Evolutionary conservation across 1,284 basidiomycete genomes (phyloP).

Genomic region (Mrakiaceae sp.): DNA sequence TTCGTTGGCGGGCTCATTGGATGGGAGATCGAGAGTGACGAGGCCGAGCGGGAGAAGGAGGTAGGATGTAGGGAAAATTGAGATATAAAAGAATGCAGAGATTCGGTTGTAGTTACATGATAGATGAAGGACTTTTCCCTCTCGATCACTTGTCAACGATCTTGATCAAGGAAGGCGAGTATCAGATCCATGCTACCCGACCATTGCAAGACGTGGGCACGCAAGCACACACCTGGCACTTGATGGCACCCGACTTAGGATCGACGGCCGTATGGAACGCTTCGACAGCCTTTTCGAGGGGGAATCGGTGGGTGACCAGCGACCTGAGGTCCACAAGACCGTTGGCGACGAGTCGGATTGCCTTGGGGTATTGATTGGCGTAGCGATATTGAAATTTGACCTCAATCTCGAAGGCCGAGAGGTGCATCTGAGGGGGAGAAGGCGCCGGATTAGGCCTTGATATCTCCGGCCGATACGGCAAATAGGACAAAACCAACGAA

Average conservation of each 20-base stretch:
- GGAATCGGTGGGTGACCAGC: constrained; percentile 73
- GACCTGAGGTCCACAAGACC: constrained; percentile 78
- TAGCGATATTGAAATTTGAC: constrained; percentile 42
- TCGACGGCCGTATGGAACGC: constrained; percentile 53
- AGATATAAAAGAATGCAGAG: no score
- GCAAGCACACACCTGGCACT: constrained; percentile 5
- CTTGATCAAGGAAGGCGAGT: no score
- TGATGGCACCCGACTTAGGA: constrained; percentile 9
- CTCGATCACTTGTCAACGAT: no score
- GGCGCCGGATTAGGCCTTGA: background rate
- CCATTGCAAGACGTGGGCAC: no score
- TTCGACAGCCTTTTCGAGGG: constrained; percentile 57
- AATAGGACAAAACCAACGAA: background rate
- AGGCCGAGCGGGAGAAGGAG: no score
- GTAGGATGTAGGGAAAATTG: no score
- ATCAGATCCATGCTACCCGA: no score
- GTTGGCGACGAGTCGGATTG: constrained; percentile 64
- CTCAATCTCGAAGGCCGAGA: constrained; percentile 42
- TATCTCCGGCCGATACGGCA: background rate
- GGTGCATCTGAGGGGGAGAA: constrained; percentile 24
- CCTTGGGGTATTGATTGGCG: constrained; percentile 54
- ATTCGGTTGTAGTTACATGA: no score
- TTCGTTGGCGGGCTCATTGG: constrained; percentile 68
- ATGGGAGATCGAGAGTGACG: constrained; percentile 39
- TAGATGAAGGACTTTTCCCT: no score